Evolutionary conservation across 2,329 filamentous ascomycete species (phyloP).

Genomic region (Epichloe typhina): DNA sequence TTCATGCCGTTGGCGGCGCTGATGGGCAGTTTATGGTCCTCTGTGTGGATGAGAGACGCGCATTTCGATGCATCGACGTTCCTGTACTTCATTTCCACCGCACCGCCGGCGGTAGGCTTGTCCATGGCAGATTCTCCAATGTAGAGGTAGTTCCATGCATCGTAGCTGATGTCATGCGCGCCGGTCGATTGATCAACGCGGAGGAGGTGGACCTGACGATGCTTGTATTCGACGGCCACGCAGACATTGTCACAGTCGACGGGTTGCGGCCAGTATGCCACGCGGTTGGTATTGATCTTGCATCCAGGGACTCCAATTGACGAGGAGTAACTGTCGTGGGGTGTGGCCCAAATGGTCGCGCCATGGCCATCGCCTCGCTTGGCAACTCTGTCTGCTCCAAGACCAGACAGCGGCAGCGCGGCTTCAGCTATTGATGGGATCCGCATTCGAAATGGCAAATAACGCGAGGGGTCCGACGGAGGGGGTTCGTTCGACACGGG

Average conservation of each 20-base stretch:
- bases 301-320: constrained; percentile 48
- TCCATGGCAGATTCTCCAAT: constrained; percentile 33
- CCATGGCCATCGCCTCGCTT: constrained; percentile 6
- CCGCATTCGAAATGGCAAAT: not conserved
- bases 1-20: constrained; percentile 40
- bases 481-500: not conserved
- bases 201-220: constrained; percentile 42
- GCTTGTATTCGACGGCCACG: constrained; percentile 35
- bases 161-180: constrained; percentile 46
- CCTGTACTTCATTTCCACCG: constrained; percentile 32
- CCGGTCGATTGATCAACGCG: constrained; percentile 43
- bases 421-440: not conserved
- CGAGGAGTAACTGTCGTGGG: constrained; percentile 44
- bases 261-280: constrained; percentile 46
- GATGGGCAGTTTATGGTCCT: constrained; percentile 25
- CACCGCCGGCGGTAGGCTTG: constrained; percentile 33
- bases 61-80: constrained; percentile 32
- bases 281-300: constrained; percentile 45
- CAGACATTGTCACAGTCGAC: constrained; percentile 44
- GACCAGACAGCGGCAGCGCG: not conserved
- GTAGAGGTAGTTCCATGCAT: constrained; percentile 48
- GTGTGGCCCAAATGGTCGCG: constrained; percentile 27
- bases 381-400: not conserved
- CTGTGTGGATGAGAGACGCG: constrained; percentile 31
- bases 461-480: not conserved